Percentiles rank a stretch among this genome's conserved stretches.
phyloP scores from a whole-genome alignment of 2,329 filamentous ascomycete species.

The Neoascochyta sp. region DNA sequence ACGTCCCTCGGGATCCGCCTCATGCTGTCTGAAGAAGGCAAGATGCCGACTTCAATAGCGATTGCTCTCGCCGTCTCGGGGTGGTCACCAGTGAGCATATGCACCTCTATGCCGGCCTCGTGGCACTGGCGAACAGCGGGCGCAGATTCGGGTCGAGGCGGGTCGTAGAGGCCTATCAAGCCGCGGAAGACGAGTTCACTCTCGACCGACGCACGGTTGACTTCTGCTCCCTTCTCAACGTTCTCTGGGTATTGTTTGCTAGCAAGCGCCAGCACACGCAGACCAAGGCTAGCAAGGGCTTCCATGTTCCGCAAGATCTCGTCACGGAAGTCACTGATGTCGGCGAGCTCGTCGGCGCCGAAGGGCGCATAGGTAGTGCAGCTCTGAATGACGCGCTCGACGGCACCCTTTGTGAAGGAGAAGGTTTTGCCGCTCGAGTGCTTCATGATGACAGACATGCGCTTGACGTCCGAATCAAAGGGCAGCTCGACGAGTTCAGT shows the following conservation, averaged over 20 bases:
- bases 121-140: slow-evolving; percentile 46
- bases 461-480: slow-evolving; percentile 72
- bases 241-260: slow-evolving; percentile 45
- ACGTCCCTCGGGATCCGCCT: slow-evolving; percentile 26
- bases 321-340: slow-evolving; percentile 53
- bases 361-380: slow-evolving; percentile 54
- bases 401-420: slow-evolving; percentile 64
- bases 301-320: slow-evolving; percentile 67
- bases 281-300: slow-evolving; percentile 60
- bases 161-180: slow-evolving; percentile 79
- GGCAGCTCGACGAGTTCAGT: slow-evolving; percentile 60
- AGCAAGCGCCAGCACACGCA: slow-evolving; percentile 66
- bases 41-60: slow-evolving; percentile 46
- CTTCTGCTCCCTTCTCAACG: slow-evolving; percentile 44
- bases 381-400: slow-evolving; percentile 63
- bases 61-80: slow-evolving; percentile 47
- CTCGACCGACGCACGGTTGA: slow-evolving; percentile 62
- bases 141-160: slow-evolving; percentile 75
- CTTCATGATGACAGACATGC: slow-evolving; percentile 69
- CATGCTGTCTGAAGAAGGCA: slow-evolving; percentile 27
- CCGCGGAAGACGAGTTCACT: slow-evolving; percentile 68
- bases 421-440: slow-evolving; percentile 31
- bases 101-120: slow-evolving; percentile 46
- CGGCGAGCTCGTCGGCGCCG: slow-evolving; percentile 36
- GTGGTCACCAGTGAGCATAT: slow-evolving; percentile 50